phyloP scores from a whole-genome alignment of 2,329 filamentous ascomycete genomes.

The Aspergillus ruber region DNA sequence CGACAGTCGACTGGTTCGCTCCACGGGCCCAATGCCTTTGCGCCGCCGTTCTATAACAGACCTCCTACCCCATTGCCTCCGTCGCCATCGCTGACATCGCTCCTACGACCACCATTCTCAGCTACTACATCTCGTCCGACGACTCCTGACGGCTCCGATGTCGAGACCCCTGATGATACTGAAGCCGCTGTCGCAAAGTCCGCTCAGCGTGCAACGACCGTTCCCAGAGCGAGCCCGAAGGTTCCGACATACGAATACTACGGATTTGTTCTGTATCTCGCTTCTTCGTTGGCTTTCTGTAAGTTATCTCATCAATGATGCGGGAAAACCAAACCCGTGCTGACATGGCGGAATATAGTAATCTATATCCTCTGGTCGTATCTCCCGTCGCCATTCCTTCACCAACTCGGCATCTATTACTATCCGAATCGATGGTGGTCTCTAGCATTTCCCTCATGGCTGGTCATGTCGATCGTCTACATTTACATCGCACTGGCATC shows the following conservation, averaged over 20 bases:
- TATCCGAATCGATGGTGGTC: conserved; percentile 98
- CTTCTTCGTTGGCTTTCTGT: conserved; percentile 74
- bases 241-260: conserved; percentile 99
- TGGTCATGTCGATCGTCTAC: conserved; percentile 82
- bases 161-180: conserved; percentile 61
- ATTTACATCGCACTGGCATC: conserved; percentile 88
- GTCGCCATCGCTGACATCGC: conserved; percentile 83
- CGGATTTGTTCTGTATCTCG: conserved; percentile 92
- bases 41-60: conserved; percentile 91
- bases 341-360: conserved; percentile 24
- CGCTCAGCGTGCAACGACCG: conserved; percentile 53
- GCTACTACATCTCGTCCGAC: conserved; percentile 74
- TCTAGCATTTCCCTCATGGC: conserved; percentile 80
- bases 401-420: conserved; percentile 90
- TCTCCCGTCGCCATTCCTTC: conserved; percentile 82
- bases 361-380: conserved; percentile 77
- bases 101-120: conserved; percentile 66
- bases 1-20: conserved; percentile 37
- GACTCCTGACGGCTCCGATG: conserved; percentile 85
- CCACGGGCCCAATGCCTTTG: conserved; percentile 47
- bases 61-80: conserved; percentile 93
- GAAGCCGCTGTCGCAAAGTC: conserved; percentile 56
- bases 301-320: conserved; percentile 33
- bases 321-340: too few species aligned
- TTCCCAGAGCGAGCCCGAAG: conserved; percentile 80